Evolutionary conservation across 2,329 filamentous ascomycete species (phyloP), one percentile per base, ranked within the genome.

Genomic region (Sclerotinia borealis): DNA sequence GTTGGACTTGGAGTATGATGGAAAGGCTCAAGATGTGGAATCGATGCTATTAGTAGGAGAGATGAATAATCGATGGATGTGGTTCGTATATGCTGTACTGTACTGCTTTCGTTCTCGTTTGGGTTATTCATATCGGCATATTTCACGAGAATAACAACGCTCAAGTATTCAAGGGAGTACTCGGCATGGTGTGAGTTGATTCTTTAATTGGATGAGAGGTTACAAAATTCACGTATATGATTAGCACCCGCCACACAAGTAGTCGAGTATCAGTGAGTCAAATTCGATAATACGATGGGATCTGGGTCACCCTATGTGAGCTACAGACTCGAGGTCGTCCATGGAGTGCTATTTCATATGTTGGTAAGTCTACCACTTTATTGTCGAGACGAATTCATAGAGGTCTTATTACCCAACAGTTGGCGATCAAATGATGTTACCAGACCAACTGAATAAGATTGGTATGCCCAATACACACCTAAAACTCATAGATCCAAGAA

Each of bases 351-450:
- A 78, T 85, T 45, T 81, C 81, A 13, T 80, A 80, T 66, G 76
- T 78, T 64, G 68, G 76, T 78, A 73, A 65, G 64, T 63, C 13
- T 31, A 58, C 13, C 15, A 9, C 9, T 27, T 6, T 10, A 17
- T 29, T 2, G 1, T 49, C 43, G 5, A 63, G 6, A 29, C 4
- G 19, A 43, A 17, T 19, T 25, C 11, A 13, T 22, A 50, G 1
- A 7, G 13, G 34, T 45, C 51, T 49, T 67, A 51, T 64, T 27
- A 51, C 3, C 19, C 29, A 29, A 61, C 61, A 83, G 83, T 87
- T 31, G 84, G 84, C 43, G 84, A 87, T 70, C 83, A 84, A 68
- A 84, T 85, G 79, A 82, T 87, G 59, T 80, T 80, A 0, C 75
- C 78, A 27, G 75, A 79, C 7, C 83, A 86, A 68, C 79, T 85